These are phyloP conservation scores for Citrus mangshanensis DNA, from an alignment of 345 rosid species.

Conservation along the genomic window DNA sequence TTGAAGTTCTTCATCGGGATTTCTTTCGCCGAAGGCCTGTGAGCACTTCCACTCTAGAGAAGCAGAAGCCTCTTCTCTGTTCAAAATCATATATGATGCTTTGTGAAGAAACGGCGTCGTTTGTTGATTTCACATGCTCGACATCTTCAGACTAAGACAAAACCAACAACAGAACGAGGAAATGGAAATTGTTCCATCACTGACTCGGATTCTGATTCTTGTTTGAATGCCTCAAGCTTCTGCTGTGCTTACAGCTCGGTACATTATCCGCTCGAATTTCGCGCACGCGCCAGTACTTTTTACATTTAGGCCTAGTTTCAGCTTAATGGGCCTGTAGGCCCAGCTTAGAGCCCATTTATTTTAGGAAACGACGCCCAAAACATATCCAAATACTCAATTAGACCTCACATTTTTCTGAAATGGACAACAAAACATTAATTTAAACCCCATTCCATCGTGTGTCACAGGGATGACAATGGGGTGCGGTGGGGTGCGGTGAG, in stretches of 20 bases:
- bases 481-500: too few species aligned
- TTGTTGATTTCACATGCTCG: not conserved
- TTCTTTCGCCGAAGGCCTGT: conserved; percentile 52
- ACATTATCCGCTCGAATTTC: not conserved
- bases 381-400: too few species aligned
- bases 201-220: conserved; percentile 1
- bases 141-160: not conserved
- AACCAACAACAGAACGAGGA: not conserved
- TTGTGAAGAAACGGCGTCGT: not conserved
- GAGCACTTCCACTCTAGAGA: conserved; percentile 55
- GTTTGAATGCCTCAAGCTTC: not conserved
- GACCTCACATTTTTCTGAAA: too few species aligned
- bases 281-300: not conserved
- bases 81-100: conserved; percentile 24
- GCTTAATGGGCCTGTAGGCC: not conserved
- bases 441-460: too few species aligned
- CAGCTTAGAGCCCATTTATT: not conserved
- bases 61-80: conserved; percentile 17
- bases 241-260: not conserved
- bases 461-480: too few species aligned
- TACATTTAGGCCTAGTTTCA: not conserved
- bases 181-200: not conserved
- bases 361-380: too few species aligned
- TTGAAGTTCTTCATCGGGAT: conserved; percentile 50
- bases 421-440: too few species aligned